A percentile compares a stretch with the other conserved stretches of the same genome.
Evolutionary conservation across 176 grass and related monocot species (phyloP).

Genomic region (Ensete ventricosum): DNA sequence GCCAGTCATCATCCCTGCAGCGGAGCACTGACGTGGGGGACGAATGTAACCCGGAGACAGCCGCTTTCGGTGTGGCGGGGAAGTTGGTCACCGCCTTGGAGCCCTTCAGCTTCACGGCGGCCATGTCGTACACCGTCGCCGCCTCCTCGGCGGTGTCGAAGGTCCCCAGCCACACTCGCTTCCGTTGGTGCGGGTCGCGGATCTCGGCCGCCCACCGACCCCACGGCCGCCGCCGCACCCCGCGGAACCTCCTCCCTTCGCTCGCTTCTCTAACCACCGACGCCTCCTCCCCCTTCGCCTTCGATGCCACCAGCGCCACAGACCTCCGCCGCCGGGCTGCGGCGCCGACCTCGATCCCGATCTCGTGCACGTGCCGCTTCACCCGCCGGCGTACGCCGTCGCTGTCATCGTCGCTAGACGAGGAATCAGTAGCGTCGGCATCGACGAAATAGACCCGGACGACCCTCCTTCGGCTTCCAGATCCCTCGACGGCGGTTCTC

Average conservation of each 20-base stretch:
- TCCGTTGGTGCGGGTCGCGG: conserved; percentile 31
- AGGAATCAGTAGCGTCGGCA: conserved; percentile 51
- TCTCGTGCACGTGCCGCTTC: conserved; percentile 32
- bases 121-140: conserved; percentile 55
- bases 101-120: conserved; percentile 48
- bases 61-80: background rate
- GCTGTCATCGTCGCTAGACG: conserved; percentile 34
- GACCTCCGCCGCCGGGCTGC: background rate
- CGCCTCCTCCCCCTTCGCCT: conserved; percentile 1
- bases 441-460: conserved; percentile 43
- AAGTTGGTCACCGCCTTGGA: conserved; percentile 43
- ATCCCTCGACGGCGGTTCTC: background rate
- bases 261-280: background rate
- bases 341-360: background rate
- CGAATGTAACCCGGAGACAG: background rate
- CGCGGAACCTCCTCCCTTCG: conserved; percentile 19
- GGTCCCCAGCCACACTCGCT: conserved; percentile 75
- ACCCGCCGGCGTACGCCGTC: background rate
- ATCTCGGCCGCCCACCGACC: conserved; percentile 36
- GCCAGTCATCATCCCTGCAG: background rate
- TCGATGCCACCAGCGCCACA: background rate
- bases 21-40: conserved; percentile 14
- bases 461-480: background rate
- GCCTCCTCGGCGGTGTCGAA: conserved; percentile 88
- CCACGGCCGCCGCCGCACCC: conserved; percentile 44